A percentile compares a stretch with the other conserved stretches of the same genome.
Evolutionary conservation across 768 basidiomycete species (phyloP).

Genomic region (Boletus vermiculosoides): DNA sequence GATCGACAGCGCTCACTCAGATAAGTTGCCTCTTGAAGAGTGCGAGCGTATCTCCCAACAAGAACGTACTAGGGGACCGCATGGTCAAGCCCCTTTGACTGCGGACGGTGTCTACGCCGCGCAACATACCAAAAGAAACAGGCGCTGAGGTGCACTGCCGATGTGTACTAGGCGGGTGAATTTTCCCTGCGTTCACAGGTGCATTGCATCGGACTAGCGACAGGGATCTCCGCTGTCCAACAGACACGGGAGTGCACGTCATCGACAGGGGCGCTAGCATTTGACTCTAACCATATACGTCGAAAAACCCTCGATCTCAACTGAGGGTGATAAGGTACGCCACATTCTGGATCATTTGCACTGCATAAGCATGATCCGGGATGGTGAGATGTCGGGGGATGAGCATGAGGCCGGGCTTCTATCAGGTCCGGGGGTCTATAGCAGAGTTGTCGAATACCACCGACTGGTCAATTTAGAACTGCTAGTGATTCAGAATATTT

Average conservation of each 20-base stretch:
- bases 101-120: background rate
- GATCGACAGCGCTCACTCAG: constrained; percentile 2
- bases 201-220: background rate
- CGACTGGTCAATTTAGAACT: background rate
- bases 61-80: background rate
- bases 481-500: background rate
- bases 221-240: constrained; percentile 4
- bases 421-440: background rate
- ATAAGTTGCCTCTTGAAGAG: background rate
- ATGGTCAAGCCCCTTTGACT: background rate
- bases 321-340: constrained; percentile 6
- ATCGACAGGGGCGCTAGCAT: constrained; percentile 6
- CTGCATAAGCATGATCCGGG: constrained; percentile 12
- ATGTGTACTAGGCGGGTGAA: background rate
- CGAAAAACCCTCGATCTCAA: constrained; percentile 4
- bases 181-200: background rate
- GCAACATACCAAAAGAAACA: background rate
- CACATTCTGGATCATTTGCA: constrained; percentile 1
- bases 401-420: background rate
- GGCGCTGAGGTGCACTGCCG: background rate
- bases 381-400: background rate
- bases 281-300: constrained; percentile 10
- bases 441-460: background rate
- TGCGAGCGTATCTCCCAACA: background rate
- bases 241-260: background rate